A percentile compares a stretch with the other conserved stretches of the same genome.
Evolutionary conservation across 805 yeast species (phyloP).

Genomic region (Barnettozyma wickerhamii): DNA sequence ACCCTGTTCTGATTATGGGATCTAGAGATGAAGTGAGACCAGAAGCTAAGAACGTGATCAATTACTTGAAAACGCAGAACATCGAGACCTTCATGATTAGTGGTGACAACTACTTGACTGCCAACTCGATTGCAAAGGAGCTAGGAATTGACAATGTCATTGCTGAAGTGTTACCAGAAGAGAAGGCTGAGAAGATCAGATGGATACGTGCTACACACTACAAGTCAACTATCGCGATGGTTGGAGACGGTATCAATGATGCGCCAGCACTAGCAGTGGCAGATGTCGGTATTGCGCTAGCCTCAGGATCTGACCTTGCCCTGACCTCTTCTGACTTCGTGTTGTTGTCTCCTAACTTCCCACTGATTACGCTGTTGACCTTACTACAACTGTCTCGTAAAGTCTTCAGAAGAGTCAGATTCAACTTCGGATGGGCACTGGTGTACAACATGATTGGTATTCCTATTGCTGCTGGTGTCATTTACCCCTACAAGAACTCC

Average conservation of each 20-base stretch:
- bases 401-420: slow-evolving; percentile 49
- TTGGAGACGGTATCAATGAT: slow-evolving; percentile 82
- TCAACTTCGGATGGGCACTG: slow-evolving; percentile 58
- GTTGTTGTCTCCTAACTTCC: slow-evolving; percentile 48
- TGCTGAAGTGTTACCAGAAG: slow-evolving; percentile 71
- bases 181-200: slow-evolving; percentile 57
- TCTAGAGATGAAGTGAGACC: slow-evolving; percentile 57
- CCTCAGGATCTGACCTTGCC: slow-evolving; percentile 74
- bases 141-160: slow-evolving; percentile 59
- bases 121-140: slow-evolving; percentile 59
- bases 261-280: slow-evolving; percentile 76
- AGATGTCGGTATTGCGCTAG: slow-evolving; percentile 73
- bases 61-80: slow-evolving; percentile 33
- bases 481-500: slow-evolving; percentile 51
- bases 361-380: slow-evolving; percentile 48
- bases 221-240: slow-evolving; percentile 51
- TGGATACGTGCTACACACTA: slow-evolving; percentile 45
- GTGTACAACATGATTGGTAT: slow-evolving; percentile 53
- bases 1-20: slow-evolving; percentile 46
- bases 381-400: slow-evolving; percentile 47
- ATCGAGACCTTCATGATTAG: slow-evolving; percentile 72
- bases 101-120: slow-evolving; percentile 68
- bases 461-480: slow-evolving; percentile 66
- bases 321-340: slow-evolving; percentile 72
- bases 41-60: slow-evolving; percentile 52